A percentile compares a stretch with the other conserved stretches of the same genome.
Conservation (phyloP, 495 filamentous ascomycete genomes). For the Apodospora peruviana region DNA sequence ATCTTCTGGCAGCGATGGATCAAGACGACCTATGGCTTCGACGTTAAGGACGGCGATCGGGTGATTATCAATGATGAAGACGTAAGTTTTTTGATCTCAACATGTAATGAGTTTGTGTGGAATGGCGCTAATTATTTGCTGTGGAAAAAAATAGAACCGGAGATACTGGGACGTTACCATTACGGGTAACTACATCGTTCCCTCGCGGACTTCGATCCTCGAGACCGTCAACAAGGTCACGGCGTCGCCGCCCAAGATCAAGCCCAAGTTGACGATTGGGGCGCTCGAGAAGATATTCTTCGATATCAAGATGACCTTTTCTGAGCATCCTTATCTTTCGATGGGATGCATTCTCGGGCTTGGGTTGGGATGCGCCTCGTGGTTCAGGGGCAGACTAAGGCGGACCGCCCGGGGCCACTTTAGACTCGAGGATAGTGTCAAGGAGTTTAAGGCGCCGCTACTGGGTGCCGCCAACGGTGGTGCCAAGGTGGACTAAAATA, state of each 20-base stretch:
- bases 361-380: conserved; percentile 42
- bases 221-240: conserved; percentile 81
- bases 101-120: background rate
- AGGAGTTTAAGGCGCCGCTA: conserved; percentile 48
- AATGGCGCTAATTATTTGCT: conserved; percentile 7
- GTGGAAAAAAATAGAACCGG: conserved; percentile 63
- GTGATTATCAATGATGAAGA: conserved; percentile 98
- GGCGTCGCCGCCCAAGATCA: conserved; percentile 70
- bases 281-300: conserved; percentile 74
- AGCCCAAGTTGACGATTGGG: conserved; percentile 79
- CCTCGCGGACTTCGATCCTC: conserved; percentile 88
- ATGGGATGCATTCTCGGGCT: conserved; percentile 56
- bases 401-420: conserved; percentile 59
- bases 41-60: conserved; percentile 75
- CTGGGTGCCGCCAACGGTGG: conserved; percentile 50
- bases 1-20: conserved; percentile 98
- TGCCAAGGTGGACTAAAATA: conserved; percentile 74
- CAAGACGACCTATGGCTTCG: conserved; percentile 85
- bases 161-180: conserved; percentile 92
- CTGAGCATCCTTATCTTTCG: conserved; percentile 67
- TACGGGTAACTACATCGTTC: conserved; percentile 79
- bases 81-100: conserved; percentile 49
- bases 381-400: conserved; percentile 53
- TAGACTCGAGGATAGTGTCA: conserved; percentile 63
- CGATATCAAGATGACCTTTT: conserved; percentile 59